Conservation (phyloP, 345 rosid genomes). For the Pugionium dolabratum region DNA sequence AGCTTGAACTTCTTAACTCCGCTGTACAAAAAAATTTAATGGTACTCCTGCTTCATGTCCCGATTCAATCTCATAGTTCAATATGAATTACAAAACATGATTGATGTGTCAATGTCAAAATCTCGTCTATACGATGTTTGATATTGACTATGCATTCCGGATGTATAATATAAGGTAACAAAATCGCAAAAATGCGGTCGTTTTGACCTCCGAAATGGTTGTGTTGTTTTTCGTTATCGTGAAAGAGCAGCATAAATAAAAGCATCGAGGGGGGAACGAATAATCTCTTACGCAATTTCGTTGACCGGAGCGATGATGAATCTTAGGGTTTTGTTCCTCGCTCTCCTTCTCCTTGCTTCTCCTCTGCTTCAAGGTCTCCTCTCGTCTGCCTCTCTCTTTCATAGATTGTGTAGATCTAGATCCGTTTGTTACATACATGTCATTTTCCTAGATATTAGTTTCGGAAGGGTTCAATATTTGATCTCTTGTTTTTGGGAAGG, state of each 20-base stretch:
- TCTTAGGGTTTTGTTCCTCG: slow-evolving; percentile 75
- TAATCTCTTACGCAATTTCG: slow-evolving; percentile 16
- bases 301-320: slow-evolving; percentile 46
- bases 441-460: no score
- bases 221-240: neutral
- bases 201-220: neutral
- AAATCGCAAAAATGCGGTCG: neutral
- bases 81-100: no score
- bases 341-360: slow-evolving; percentile 74
- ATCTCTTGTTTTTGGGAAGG: neutral
- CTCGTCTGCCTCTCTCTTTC: neutral
- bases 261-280: slow-evolving; percentile 14
- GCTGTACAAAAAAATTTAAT: no score
- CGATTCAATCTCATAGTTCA: no score
- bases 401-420: slow-evolving; percentile 51
- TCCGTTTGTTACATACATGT: slow-evolving; percentile 18
- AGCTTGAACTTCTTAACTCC: no score
- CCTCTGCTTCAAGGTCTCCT: slow-evolving; percentile 75
- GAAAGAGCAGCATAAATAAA: slow-evolving; percentile 29
- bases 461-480: no score
- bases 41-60: no score
- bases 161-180: neutral
- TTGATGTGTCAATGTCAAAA: no score
- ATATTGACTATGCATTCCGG: no score
- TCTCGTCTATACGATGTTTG: no score